Evolutionary conservation across 1,284 basidiomycete species (phyloP), one percentile per base, ranked within the genome.

Genomic region (Ganoderma sp.): DNA sequence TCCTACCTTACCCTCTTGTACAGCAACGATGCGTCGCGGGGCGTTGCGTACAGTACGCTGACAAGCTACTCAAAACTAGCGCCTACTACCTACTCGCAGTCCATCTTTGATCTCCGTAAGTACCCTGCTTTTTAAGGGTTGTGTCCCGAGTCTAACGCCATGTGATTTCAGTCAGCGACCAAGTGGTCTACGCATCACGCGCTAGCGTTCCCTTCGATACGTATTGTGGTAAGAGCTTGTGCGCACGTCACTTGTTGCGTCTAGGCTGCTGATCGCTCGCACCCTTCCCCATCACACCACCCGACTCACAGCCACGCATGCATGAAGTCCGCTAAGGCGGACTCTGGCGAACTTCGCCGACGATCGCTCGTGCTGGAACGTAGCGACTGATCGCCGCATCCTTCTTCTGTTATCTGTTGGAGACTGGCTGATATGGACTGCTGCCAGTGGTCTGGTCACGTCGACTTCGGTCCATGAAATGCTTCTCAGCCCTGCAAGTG

Each of bases 21-120:
- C 67, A 83, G 83, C 14, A 79, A 85, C 70, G 80, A 82, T 61
- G 74, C 25, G 25, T 87, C 86, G 71, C 90, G 89, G 88, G 87
- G 88, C 12, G 76, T 89, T 22, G 79, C 87, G 6, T 91, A 92
- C 80, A 91, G 48, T 90, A 82, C 67, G 87, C 83, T 2, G 90
- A 91, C 78, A 89, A 86, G 76, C 78, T 91, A 19, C 80, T 91
- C 63, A 81, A 83, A 52, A 81, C 87, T 25, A 84, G 88, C 69
- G 75, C 91, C 9, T 91, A 92, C 5, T 32, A 32, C 82, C 4
- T 32, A 32, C 82, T 87, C 89, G 0, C 70, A 80, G 2, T 85
- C 84, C 1, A 79, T 92, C 9, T 92, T 25, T 73, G 79, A 85
- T 37, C 85, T 87, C 83, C 89, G 87, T 88, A 75, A 79, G 86